Percentiles rank a stretch among this genome's conserved stretches.
Evolutionary conservation across 108 stramenopile species (phyloP).

Genomic region (Ochromonas danica): DNA sequence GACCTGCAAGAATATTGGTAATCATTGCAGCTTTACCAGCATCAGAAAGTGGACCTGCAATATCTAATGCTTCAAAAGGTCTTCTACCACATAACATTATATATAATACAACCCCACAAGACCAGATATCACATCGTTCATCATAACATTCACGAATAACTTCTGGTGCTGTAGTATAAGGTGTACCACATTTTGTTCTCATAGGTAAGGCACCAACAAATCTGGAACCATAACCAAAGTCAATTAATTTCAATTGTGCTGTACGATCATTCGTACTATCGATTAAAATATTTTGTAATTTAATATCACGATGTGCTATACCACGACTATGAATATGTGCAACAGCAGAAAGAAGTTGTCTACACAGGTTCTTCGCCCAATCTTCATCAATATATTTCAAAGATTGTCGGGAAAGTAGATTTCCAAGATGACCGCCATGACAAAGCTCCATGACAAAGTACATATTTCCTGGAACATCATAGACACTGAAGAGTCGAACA

Average conservation of each 20-base stretch:
- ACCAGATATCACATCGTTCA: slow-evolving; percentile 27
- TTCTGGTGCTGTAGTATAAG: slow-evolving; percentile 33
- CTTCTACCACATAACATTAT: slow-evolving; percentile 30
- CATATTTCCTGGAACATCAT: slow-evolving; percentile 21
- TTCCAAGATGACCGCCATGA: slow-evolving; percentile 23
- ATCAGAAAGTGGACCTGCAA: slow-evolving; percentile 1
- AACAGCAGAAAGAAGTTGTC: slow-evolving; percentile 30
- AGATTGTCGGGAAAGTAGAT: slow-evolving; percentile 5
- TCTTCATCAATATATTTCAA: not conserved
- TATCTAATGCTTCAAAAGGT: slow-evolving; percentile 27
- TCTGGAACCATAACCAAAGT: slow-evolving; percentile 30
- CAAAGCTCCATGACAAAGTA: slow-evolving; percentile 37
- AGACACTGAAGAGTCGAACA: slow-evolving; percentile 24
- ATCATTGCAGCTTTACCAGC: slow-evolving; percentile 38
- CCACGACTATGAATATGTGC: slow-evolving; percentile 31
- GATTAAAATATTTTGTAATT: slow-evolving; percentile 30
- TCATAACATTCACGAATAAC: slow-evolving; percentile 32
- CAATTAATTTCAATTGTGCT: slow-evolving; percentile 32
- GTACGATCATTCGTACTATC: not conserved
- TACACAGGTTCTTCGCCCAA: slow-evolving; percentile 8
- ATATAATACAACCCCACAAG: slow-evolving; percentile 17
- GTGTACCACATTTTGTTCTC: slow-evolving; percentile 31
- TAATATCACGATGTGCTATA: slow-evolving; percentile 30
- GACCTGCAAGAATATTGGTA: slow-evolving; percentile 30
- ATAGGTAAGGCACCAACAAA: slow-evolving; percentile 24